Evolutionary conservation across 306 rosid genomes (phyloP).

Genomic region (Castanospermum australe): DNA sequence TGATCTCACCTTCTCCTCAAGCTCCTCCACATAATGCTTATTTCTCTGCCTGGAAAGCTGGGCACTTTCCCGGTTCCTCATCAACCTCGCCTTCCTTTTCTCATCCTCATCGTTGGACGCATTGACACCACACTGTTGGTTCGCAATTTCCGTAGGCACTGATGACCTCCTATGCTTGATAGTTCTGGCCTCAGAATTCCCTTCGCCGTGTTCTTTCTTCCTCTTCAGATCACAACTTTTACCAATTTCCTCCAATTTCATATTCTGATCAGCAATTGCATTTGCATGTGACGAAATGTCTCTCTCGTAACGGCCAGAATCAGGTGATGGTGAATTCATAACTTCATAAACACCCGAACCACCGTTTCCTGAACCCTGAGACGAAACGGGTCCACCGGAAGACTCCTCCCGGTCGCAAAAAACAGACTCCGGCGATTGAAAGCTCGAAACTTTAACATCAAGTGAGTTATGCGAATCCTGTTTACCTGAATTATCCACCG

Average conservation of each 20-base stretch:
- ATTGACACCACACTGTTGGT: conserved; percentile 13
- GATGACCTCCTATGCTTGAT: conserved; percentile 55
- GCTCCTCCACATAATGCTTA: conserved; percentile 95
- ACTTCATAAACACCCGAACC: conserved; percentile 58
- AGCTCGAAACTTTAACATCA: conserved; percentile 20
- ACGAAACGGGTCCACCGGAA: conserved; percentile 56
- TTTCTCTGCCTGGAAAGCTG: conserved; percentile 98
- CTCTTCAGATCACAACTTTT: conserved; percentile 64
- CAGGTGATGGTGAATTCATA: conserved; percentile 40
- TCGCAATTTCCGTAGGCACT: conserved; percentile 19
- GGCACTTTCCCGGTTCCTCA: conserved; percentile 96
- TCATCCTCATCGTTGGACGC: conserved; percentile 50
- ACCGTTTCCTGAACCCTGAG: conserved; percentile 69
- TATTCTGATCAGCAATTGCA: conserved; percentile 39
- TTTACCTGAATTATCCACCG: conserved; percentile 22
- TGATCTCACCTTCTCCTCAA: conserved; percentile 81
- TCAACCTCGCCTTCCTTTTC: conserved; percentile 74
- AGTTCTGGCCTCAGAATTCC: conserved; percentile 52
- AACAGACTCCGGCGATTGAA: conserved; percentile 32
- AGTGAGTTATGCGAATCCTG: background rate
- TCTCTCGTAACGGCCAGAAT: conserved; percentile 38
- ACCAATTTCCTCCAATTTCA: conserved; percentile 54
- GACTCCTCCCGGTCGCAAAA: conserved; percentile 42
- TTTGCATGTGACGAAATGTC: conserved; percentile 40
- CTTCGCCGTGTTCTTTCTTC: conserved; percentile 60